phyloP scores from a whole-genome alignment of 176 grass and related monocot genomes.

The Rhynchospora pubera region DNA sequence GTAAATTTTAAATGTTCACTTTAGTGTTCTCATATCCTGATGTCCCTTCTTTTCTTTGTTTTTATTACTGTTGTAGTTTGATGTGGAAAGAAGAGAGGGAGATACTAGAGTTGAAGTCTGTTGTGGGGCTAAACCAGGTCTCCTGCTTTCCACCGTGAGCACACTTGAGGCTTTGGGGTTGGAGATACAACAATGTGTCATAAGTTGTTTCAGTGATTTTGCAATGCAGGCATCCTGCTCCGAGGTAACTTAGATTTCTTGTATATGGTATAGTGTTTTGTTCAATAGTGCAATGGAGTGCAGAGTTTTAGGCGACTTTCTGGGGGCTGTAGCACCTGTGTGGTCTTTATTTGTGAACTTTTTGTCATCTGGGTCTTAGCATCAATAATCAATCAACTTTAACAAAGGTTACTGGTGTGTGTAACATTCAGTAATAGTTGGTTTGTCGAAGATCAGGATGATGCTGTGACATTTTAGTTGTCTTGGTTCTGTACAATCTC shows the following conservation, averaged over 20 bases:
- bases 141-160: constrained; percentile 82
- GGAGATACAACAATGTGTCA: constrained; percentile 93
- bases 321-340: neutral
- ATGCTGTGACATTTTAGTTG: neutral
- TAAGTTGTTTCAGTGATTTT: constrained; percentile 99
- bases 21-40: neutral
- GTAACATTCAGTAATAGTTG: neutral
- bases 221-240: constrained; percentile 96
- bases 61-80: constrained; percentile 36
- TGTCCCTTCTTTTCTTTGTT: neutral
- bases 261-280: neutral
- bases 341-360: neutral
- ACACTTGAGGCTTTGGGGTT: constrained; percentile 79
- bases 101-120: constrained; percentile 90
- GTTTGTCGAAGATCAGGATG: neutral
- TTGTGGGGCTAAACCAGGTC: constrained; percentile 75
- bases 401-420: neutral
- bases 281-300: neutral
- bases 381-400: neutral
- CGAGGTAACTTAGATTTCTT: constrained; percentile 37
- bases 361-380: neutral
- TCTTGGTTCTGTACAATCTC: neutral
- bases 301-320: neutral
- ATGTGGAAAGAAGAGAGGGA: constrained; percentile 67
- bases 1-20: no score